Conservation (phyloP, 2,329 filamentous ascomycete genomes). For the Sporothrix protearum region DNA sequence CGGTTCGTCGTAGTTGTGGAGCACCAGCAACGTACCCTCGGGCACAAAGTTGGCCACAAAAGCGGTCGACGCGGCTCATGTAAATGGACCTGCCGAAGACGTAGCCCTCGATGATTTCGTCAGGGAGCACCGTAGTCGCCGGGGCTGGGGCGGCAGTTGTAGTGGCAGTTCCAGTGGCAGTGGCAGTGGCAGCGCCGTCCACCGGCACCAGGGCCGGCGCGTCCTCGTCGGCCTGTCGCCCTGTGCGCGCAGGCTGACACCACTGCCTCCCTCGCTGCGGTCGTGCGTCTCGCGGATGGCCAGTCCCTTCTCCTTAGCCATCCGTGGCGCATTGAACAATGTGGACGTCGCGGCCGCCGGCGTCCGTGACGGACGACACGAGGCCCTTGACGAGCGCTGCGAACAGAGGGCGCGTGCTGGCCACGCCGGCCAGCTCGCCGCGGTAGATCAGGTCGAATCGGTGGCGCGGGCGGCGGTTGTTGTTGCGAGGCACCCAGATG, state of each 20-base stretch:
- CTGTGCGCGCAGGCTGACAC: slow-evolving; percentile 62
- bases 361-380: slow-evolving; percentile 63
- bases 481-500: slow-evolving; percentile 66
- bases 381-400: slow-evolving; percentile 76
- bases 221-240: slow-evolving; percentile 6
- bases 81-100: slow-evolving; percentile 61
- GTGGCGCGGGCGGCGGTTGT: slow-evolving; percentile 44
- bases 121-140: slow-evolving; percentile 20
- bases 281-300: slow-evolving; percentile 70
- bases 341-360: slow-evolving; percentile 67
- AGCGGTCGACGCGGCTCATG: slow-evolving; percentile 70
- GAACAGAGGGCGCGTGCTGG: slow-evolving; percentile 74
- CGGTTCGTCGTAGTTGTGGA: slow-evolving; percentile 76
- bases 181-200: not conserved
- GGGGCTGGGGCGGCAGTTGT: not conserved
- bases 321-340: slow-evolving; percentile 78
- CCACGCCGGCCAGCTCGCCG: slow-evolving; percentile 66
- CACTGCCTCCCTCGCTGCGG: slow-evolving; percentile 43
- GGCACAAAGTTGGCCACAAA: slow-evolving; percentile 73
- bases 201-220: slow-evolving; percentile 26
- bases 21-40: slow-evolving; percentile 69
- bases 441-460: slow-evolving; percentile 75
- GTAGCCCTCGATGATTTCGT: slow-evolving; percentile 61
- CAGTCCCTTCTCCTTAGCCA: slow-evolving; percentile 74
- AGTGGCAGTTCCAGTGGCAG: not conserved